phyloP scores from a whole-genome alignment of 257 asterid genomes.

The Rubia yunnanensis region DNA sequence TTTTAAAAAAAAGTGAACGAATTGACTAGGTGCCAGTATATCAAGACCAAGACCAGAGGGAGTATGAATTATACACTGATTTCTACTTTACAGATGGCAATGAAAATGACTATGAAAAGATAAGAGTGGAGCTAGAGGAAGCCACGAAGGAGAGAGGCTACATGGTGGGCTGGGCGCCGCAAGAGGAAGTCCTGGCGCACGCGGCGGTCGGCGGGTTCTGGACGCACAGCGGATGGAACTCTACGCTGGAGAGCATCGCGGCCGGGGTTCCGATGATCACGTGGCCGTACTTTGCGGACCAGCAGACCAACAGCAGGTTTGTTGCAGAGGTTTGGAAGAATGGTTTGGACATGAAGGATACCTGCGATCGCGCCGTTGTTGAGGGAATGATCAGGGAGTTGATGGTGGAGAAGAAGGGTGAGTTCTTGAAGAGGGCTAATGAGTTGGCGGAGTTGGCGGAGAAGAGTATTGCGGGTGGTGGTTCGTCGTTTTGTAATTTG shows the following conservation, averaged over 20 bases:
- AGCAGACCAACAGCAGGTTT: slow-evolving; percentile 21
- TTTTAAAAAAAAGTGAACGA: too few relatives aligned
- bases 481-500: slow-evolving; percentile 17
- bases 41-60: too few relatives aligned
- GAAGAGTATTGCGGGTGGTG: slow-evolving; percentile 12
- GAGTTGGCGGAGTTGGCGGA: slow-evolving; percentile 16
- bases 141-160: slow-evolving; percentile 40
- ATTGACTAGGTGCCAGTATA: too few relatives aligned
- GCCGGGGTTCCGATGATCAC: slow-evolving; percentile 32
- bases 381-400: slow-evolving; percentile 18
- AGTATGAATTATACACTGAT: too few relatives aligned
- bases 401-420: slow-evolving; percentile 19
- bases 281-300: slow-evolving; percentile 25
- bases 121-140: slow-evolving; percentile 18
- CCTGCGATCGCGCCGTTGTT: slow-evolving; percentile 15
- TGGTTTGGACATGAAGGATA: slow-evolving; percentile 29
- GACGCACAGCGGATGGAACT: slow-evolving; percentile 72
- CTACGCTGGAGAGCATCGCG: slow-evolving; percentile 23
- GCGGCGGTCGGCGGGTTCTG: slow-evolving; percentile 48
- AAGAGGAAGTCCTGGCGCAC: slow-evolving; percentile 53
- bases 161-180: slow-evolving; percentile 58
- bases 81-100: too few relatives aligned
- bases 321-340: slow-evolving; percentile 25
- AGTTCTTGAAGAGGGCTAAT: slow-evolving; percentile 14
- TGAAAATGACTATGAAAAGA: background rate